Conservation (phyloP, 768 basidiomycete species). For the Tricholoma sp. region DNA sequence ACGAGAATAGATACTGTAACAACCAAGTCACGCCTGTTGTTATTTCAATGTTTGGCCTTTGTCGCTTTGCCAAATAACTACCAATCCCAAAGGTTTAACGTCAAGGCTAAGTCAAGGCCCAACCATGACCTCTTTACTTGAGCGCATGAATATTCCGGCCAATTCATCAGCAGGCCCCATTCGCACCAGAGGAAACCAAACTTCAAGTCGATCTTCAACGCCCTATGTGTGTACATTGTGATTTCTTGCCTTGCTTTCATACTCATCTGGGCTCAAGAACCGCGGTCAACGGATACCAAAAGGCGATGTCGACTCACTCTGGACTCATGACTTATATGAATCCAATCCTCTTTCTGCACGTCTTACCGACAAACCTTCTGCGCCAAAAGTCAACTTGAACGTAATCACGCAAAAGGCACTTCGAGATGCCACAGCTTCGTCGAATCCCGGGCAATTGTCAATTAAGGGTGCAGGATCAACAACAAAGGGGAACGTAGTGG, state of each 20-base stretch:
- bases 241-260: slow-evolving; percentile 12
- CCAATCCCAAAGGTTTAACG: neutral
- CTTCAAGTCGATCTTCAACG: slow-evolving; percentile 33
- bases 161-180: slow-evolving; percentile 38
- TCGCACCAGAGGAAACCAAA: slow-evolving; percentile 32
- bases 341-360: slow-evolving; percentile 58
- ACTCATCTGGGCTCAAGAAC: slow-evolving; percentile 28
- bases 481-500: slow-evolving; percentile 59
- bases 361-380: slow-evolving; percentile 36
- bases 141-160: slow-evolving; percentile 47
- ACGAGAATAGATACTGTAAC: no score
- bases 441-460: slow-evolving; percentile 31
- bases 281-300: slow-evolving; percentile 55
- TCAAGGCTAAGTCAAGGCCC: slow-evolving; percentile 12
- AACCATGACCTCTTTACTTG: slow-evolving; percentile 54
- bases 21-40: no score
- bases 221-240: slow-evolving; percentile 48
- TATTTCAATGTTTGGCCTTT: neutral
- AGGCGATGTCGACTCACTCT: slow-evolving; percentile 59
- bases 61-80: neutral
- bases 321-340: slow-evolving; percentile 72
- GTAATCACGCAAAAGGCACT: slow-evolving; percentile 57
- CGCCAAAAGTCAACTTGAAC: slow-evolving; percentile 49
- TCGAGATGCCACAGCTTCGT: slow-evolving; percentile 46
- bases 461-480: slow-evolving; percentile 65